These are phyloP conservation scores for Melampsora americana DNA, from an alignment of 1,284 basidiomycete species.

Conservation along the genomic window DNA sequence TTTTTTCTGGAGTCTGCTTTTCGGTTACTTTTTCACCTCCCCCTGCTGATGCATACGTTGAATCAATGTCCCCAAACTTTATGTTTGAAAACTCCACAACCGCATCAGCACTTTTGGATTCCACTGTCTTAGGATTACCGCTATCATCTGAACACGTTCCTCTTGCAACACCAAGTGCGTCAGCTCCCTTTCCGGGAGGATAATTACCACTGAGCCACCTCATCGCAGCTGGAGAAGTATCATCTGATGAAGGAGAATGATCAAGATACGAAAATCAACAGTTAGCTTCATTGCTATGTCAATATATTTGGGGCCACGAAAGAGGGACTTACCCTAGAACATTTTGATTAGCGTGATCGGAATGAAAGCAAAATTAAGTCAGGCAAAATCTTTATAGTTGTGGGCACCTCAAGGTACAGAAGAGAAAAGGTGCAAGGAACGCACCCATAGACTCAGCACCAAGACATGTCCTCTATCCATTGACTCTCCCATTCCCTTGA, in stretches of 20 bases:
- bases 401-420: no score
- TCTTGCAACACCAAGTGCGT: neutral
- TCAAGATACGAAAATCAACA: no score
- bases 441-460: constrained; percentile 60
- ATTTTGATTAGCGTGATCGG: no score
- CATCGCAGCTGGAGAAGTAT: neutral
- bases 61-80: constrained; percentile 10
- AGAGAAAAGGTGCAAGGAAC: no score
- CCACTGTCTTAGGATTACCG: neutral
- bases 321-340: no score
- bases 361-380: no score
- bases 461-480: constrained; percentile 61
- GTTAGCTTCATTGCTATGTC: no score
- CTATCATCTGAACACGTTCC: constrained; percentile 5
- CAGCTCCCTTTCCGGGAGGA: neutral
- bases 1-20: no score
- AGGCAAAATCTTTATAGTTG: no score
- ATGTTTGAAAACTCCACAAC: constrained; percentile 15
- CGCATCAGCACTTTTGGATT: neutral
- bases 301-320: no score
- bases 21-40: neutral
- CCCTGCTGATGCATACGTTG: neutral
- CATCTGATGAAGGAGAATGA: no score
- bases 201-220: constrained; percentile 14
- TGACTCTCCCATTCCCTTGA: constrained; percentile 58